These are phyloP conservation scores for Protomyces gravidus DNA, from an alignment of 1,139 yeast species.

Conservation along the genomic window DNA sequence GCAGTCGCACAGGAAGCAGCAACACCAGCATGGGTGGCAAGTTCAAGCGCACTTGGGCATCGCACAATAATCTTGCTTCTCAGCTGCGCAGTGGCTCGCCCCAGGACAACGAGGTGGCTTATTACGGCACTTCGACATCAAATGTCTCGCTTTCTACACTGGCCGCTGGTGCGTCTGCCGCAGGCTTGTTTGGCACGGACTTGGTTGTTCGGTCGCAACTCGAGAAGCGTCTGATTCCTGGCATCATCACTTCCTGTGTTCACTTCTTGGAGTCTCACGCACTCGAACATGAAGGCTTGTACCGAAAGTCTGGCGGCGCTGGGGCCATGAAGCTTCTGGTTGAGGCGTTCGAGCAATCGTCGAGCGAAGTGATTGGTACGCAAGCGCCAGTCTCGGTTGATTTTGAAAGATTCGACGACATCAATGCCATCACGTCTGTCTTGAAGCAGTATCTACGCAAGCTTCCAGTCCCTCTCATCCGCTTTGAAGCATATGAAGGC, in stretches of 20 bases:
- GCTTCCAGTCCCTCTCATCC: slow-evolving; percentile 79
- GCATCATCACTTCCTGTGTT: slow-evolving; percentile 68
- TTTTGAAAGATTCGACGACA: slow-evolving; percentile 53
- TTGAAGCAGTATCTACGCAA: slow-evolving; percentile 80
- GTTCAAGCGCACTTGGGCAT: slow-evolving; percentile 27
- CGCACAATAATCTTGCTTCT: slow-evolving; percentile 19
- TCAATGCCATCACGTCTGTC: slow-evolving; percentile 81
- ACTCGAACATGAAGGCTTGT: slow-evolving; percentile 73
- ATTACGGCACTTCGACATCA: background rate
- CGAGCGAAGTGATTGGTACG: background rate
- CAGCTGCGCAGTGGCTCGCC: background rate
- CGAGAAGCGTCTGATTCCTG: slow-evolving; percentile 64
- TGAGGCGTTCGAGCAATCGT: slow-evolving; percentile 42
- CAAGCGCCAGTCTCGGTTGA: slow-evolving; percentile 11
- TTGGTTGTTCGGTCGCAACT: slow-evolving; percentile 55
- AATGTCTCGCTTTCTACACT: background rate
- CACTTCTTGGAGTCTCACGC: slow-evolving; percentile 73
- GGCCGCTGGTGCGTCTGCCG: background rate
- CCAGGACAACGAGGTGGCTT: slow-evolving; percentile 1
- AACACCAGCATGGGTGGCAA: slow-evolving; percentile 8
- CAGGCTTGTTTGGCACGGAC: slow-evolving; percentile 34
- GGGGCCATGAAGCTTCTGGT: slow-evolving; percentile 60
- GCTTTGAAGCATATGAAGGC: slow-evolving; percentile 62
- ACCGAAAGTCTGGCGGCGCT: slow-evolving; percentile 84
- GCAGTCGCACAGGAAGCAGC: background rate